Evolutionary conservation across 2,329 filamentous ascomycete species (phyloP), one percentile per base, ranked within the genome.

Genomic region (Myriosclerotinia scirpicola): DNA sequence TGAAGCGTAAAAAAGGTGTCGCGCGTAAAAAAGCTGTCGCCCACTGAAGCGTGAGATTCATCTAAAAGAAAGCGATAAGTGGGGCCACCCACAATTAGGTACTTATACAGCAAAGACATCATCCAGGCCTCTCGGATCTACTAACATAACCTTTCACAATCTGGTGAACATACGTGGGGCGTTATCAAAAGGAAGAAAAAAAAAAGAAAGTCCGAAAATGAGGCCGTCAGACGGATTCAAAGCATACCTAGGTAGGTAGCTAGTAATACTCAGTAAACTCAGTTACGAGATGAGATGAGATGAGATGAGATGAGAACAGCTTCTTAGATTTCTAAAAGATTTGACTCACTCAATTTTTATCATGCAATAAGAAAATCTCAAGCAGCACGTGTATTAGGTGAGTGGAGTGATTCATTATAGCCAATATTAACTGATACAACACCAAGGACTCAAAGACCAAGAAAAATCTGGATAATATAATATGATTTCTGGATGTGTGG

Each of bases 131-230:
- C 4, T 34, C 30, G 4, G 17, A 34, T 9, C 20, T 34, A 34
- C 30, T 4, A 5, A 34, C 30, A 48, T 17, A 59, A 59, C 30
- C 56, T 59, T 59, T 34, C 11, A 46, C 40, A 30, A 36, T n/a
- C 30, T 46, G 55, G 40, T 17, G 20, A 15, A 20, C 34, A 22
- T 38, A 26, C 79, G 79, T 64, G 72, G 71, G 72, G 69, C 71
- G 62, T 70, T 70, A 67, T 70, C 71, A 65, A 52, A 22, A 36
- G 34, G 36, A 58, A 68, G 69, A 70, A 69, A 64, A 70, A 69
- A 64, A 73, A 73, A 69, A 69, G 68, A 71, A 71, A 67, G 54
- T 55, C 71, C 71, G 71, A 73, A 67, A 64, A 72, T 69, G 68
- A 68, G 67, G 67, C 72, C 71, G 68, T 48, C 34, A 34, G 42